These are phyloP conservation scores for Emmonsia crescens DNA, from an alignment of 2,329 filamentous ascomycete species.

Conservation along the genomic window DNA sequence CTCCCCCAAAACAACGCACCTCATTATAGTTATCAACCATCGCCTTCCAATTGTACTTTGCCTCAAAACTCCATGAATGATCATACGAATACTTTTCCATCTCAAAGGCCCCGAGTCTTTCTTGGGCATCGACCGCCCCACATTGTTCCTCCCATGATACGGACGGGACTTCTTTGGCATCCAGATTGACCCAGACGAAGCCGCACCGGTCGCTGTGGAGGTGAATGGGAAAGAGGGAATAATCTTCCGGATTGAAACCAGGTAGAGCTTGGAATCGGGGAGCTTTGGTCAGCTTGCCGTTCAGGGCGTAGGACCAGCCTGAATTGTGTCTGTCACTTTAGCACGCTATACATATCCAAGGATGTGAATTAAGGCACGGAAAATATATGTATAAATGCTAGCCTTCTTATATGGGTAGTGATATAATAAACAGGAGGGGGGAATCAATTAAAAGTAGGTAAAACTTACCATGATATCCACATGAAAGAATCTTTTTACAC, in stretches of 20 bases:
- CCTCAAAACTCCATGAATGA: conserved; percentile 47
- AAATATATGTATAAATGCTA: background rate
- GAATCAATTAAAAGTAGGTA: background rate
- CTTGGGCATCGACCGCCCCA: conserved; percentile 37
- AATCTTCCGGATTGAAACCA: conserved; percentile 45
- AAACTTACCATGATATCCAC: conserved; percentile 43
- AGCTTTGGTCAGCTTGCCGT: conserved; percentile 48
- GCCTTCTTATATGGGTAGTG: background rate
- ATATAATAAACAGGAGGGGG: background rate
- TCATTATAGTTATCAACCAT: conserved; percentile 55
- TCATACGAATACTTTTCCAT: conserved; percentile 45
- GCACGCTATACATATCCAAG: background rate
- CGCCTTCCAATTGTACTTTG: conserved; percentile 52
- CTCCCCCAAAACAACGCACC: background rate
- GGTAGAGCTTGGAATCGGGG: conserved; percentile 46
- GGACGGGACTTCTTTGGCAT: conserved; percentile 25
- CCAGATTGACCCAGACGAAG: conserved; percentile 51
- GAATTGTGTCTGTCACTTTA: background rate
- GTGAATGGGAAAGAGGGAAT: conserved; percentile 45
- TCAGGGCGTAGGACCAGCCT: conserved; percentile 48
- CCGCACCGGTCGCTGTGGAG: conserved; percentile 43
- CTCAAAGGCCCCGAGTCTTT: conserved; percentile 38
- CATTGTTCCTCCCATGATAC: conserved; percentile 46
- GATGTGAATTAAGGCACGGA: background rate
- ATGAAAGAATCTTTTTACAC: conserved; percentile 41